Percentiles rank a stretch among this genome's conserved stretches.
These are phyloP conservation scores for Arthrinium phaeospermum DNA, from an alignment of 2,329 filamentous ascomycete species.

Conservation along the genomic window DNA sequence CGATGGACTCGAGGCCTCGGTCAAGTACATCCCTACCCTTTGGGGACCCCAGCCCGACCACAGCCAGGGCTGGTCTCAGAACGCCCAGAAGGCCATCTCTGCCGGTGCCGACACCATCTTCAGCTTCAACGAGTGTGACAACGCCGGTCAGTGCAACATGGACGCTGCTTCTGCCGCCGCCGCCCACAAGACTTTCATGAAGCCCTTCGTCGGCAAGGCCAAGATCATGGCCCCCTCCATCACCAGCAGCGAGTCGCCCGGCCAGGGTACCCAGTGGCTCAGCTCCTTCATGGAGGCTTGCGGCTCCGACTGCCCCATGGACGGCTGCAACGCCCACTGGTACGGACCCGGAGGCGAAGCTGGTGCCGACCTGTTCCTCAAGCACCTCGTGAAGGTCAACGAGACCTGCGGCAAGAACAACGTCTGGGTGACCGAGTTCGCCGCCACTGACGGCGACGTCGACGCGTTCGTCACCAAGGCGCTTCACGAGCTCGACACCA, in stretches of 20 bases:
- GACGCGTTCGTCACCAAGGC: slow-evolving; percentile 56
- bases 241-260: slow-evolving; percentile 59
- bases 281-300: slow-evolving; percentile 58
- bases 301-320: slow-evolving; percentile 55
- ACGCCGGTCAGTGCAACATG: slow-evolving; percentile 63
- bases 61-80: slow-evolving; percentile 54
- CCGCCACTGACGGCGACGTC: slow-evolving; percentile 51
- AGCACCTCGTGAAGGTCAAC: slow-evolving; percentile 56
- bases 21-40: slow-evolving; percentile 71
- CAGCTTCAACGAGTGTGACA: slow-evolving; percentile 77
- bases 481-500: slow-evolving; percentile 53
- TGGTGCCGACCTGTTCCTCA: slow-evolving; percentile 57
- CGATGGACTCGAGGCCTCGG: slow-evolving; percentile 43
- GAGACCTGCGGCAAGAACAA: slow-evolving; percentile 53
- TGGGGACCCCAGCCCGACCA: slow-evolving; percentile 58
- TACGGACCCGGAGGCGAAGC: slow-evolving; percentile 55
- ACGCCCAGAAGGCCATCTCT: slow-evolving; percentile 57
- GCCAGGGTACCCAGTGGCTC: slow-evolving; percentile 64
- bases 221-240: slow-evolving; percentile 65
- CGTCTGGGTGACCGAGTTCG: slow-evolving; percentile 72
- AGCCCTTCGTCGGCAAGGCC: slow-evolving; percentile 58
- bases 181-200: slow-evolving; percentile 59
- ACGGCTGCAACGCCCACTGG: slow-evolving; percentile 70
- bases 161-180: slow-evolving; percentile 56
- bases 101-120: slow-evolving; percentile 63